A percentile compares a stretch with the other conserved stretches of the same genome.
phyloP scores from a whole-genome alignment of 2,329 filamentous ascomycete species.

The Sporothrix phasma region DNA sequence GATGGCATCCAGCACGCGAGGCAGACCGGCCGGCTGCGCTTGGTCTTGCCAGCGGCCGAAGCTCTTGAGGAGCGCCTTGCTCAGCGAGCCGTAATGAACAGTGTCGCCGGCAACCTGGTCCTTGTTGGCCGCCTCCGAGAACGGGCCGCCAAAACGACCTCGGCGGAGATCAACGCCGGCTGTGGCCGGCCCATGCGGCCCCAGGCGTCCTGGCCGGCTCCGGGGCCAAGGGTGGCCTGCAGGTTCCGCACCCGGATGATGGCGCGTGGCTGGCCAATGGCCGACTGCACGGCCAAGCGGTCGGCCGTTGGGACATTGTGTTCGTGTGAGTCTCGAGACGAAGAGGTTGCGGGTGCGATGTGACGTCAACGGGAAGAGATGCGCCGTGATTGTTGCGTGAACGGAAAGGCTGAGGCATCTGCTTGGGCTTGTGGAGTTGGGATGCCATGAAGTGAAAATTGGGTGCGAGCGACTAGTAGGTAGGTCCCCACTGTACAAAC shows the following conservation, averaged over 20 bases:
- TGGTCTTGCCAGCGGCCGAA: constrained; percentile 25
- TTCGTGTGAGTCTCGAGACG: background rate
- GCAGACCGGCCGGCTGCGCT: constrained; percentile 21
- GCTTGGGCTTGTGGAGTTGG: background rate
- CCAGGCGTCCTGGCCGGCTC: constrained; percentile 50
- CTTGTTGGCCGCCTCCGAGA: constrained; percentile 43
- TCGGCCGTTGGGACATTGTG: constrained; percentile 25
- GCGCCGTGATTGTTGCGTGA: background rate
- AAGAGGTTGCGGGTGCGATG: no score
- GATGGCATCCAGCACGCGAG: constrained; percentile 29
- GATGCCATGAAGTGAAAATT: background rate
- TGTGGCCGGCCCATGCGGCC: constrained; percentile 49
- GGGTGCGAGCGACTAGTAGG: no score
- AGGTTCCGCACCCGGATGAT: constrained; percentile 54
- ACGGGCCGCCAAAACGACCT: constrained; percentile 47
- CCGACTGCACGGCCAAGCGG: constrained; percentile 30
- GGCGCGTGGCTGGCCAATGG: constrained; percentile 38
- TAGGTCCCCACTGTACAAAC: background rate
- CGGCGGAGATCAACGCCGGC: constrained; percentile 51
- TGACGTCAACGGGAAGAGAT: background rate
- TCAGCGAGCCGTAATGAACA: constrained; percentile 63
- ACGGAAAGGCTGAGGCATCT: background rate
- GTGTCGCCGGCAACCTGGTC: constrained; percentile 60
- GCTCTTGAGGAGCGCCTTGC: constrained; percentile 50
- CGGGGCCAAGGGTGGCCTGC: constrained; percentile 41